These are phyloP conservation scores for Hirsutella rhossiliensis DNA, from an alignment of 2,329 filamentous ascomycete genomes.

Conservation along the genomic window DNA sequence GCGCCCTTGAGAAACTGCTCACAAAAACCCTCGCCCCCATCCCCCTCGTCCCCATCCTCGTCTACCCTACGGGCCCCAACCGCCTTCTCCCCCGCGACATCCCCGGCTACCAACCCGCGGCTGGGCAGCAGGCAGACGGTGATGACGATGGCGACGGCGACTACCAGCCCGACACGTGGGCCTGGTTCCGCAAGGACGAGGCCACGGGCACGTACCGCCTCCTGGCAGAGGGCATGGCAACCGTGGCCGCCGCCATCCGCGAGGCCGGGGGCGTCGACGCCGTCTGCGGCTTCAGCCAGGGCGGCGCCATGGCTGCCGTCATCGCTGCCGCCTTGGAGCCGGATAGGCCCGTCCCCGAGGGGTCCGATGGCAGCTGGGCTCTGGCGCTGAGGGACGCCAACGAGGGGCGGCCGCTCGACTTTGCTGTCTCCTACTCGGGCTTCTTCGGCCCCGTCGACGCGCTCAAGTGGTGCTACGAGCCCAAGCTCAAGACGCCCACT, in stretches of 20 bases:
- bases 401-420: slow-evolving; percentile 40
- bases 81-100: slow-evolving; percentile 53
- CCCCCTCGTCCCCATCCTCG: slow-evolving; percentile 39
- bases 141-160: slow-evolving; percentile 29
- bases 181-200: slow-evolving; percentile 69
- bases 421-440: slow-evolving; percentile 66
- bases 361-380: slow-evolving; percentile 27
- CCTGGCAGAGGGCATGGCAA: slow-evolving; percentile 54
- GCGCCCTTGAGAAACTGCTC: slow-evolving; percentile 72
- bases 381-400: slow-evolving; percentile 36
- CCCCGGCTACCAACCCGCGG: slow-evolving; percentile 47
- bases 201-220: slow-evolving; percentile 51
- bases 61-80: slow-evolving; percentile 60
- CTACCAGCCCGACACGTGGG: slow-evolving; percentile 56
- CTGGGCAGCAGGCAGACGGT: not conserved
- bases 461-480: slow-evolving; percentile 57
- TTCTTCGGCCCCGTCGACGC: slow-evolving; percentile 53
- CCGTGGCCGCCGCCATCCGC: slow-evolving; percentile 49
- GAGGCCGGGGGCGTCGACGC: slow-evolving; percentile 61
- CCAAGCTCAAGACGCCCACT: slow-evolving; percentile 62
- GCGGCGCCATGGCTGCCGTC: slow-evolving; percentile 59
- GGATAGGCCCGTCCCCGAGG: slow-evolving; percentile 14
- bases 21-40: slow-evolving; percentile 56
- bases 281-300: slow-evolving; percentile 74
- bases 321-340: slow-evolving; percentile 60